Base-by-base conservation (phyloP, 2,329 filamentous ascomycete genomes). In the Cladophialophora chaetospira region DNA sequence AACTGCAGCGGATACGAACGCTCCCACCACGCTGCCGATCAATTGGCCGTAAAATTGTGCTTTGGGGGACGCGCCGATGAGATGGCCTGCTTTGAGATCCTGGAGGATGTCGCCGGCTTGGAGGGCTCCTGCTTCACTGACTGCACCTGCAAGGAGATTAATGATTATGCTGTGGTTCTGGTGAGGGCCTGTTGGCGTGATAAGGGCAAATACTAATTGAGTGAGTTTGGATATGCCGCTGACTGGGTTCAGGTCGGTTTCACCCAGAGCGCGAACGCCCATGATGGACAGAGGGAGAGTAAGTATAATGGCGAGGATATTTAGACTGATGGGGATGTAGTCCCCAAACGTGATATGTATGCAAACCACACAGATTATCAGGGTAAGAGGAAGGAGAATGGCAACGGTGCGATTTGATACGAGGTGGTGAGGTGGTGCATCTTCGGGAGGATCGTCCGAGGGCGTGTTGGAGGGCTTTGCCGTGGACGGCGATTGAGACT, bases 41-140 rank as follows among this genome's bases (percentile, higher is more conserved):
- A 97, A 84, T 70, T 99, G 94, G 0, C 94, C 94, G 81, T 90
- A 97, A 71, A 99, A 99, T 68, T 99, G 94, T 0, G 94, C 94
- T 66, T 89, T 94, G 0, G 94, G 94, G 3, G 91, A 89, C 0
- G 94, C 94, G 9, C 93, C 92, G 0, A 99, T 82, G 0, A 99
- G 77, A 72, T 99, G 92, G 0, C 94, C 94, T 0, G 94, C 97
- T 72, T 99, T 99, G 26, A 99, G 82, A 70, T 99, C 94, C 71
- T 99, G 94, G 82, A 99, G 89, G 53, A 99, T 84, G 72, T 99
- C 94, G 6, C 94, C 94, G 2, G 94, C 93, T 76, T 99, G 94
- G 3, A 97, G 79, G 3, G 94, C 94, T 4, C 94, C 88, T 3
- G 87, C 85, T 71, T 92, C 88, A 9, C 85, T 88, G 26, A 99